These are phyloP conservation scores for Cyclocybe cylindracea DNA, from an alignment of 768 basidiomycete genomes.

Conservation along the genomic window DNA sequence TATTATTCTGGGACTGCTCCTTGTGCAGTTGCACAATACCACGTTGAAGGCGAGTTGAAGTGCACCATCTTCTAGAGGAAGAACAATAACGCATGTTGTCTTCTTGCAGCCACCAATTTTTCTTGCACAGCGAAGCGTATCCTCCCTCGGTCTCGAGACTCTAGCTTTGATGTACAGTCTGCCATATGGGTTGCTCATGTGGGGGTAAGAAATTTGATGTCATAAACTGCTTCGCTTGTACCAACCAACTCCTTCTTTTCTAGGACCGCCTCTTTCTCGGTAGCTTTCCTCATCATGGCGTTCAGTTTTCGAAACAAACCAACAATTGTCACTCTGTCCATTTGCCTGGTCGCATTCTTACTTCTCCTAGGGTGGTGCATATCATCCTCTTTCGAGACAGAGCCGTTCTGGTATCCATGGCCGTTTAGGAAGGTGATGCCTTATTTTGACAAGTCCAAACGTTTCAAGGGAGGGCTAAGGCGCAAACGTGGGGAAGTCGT, in stretches of 20 bases:
- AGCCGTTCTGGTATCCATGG: conserved; percentile 15
- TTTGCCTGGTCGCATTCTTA: conserved; percentile 11
- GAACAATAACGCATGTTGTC: background rate
- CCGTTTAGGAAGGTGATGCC: background rate
- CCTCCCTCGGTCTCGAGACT: conserved; percentile 43
- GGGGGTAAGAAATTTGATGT: conserved; percentile 46
- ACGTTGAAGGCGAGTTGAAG: conserved; percentile 10
- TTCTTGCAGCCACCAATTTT: conserved; percentile 7
- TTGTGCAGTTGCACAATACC: conserved; percentile 39
- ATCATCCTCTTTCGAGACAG: conserved; percentile 15
- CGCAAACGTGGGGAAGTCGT: no score
- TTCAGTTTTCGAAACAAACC: conserved; percentile 10
- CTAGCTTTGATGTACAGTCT: conserved; percentile 55
- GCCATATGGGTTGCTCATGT: conserved; percentile 58
- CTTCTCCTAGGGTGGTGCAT: conserved; percentile 20
- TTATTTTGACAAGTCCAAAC: background rate
- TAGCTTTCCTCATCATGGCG: conserved; percentile 22
- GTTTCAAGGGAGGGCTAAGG: no score
- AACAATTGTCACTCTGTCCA: conserved; percentile 13
- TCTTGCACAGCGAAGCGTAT: conserved; percentile 17
- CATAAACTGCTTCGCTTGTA: background rate
- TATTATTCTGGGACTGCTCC: conserved; percentile 43
- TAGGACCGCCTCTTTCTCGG: conserved; percentile 24
- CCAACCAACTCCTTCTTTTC: background rate
- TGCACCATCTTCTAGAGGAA: background rate